These are phyloP conservation scores for Sechiopsis laciniata DNA, from an alignment of 306 rosid genomes.

Conservation along the genomic window DNA sequence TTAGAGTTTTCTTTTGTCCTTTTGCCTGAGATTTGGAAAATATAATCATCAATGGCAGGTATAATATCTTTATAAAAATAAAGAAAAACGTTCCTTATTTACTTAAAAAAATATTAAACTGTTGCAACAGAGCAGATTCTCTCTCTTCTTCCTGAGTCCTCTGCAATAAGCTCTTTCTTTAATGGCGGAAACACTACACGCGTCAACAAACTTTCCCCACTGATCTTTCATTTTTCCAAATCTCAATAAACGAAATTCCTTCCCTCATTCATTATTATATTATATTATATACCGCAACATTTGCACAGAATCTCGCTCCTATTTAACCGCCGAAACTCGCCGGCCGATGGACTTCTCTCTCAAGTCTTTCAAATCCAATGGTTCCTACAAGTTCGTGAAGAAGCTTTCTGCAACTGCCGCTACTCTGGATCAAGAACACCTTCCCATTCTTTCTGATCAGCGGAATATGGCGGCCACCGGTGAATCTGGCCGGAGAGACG, in stretches of 20 bases:
- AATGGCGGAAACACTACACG: slow-evolving; percentile 27
- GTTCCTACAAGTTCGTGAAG: slow-evolving; percentile 29
- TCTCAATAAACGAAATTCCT: too few relatives aligned
- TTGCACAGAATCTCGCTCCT: background rate
- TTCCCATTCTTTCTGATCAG: slow-evolving; percentile 55
- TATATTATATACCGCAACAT: background rate
- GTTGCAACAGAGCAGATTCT: background rate
- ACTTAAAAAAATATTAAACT: too few relatives aligned
- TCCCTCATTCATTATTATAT: background rate
- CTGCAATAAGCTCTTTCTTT: slow-evolving; percentile 10
- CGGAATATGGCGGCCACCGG: background rate
- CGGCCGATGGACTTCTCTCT: slow-evolving; percentile 52
- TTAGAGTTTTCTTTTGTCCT: too few relatives aligned
- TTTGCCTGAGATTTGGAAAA: too few relatives aligned
- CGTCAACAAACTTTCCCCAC: slow-evolving; percentile 28
- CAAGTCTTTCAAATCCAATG: slow-evolving; percentile 53
- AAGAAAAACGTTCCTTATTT: too few relatives aligned
- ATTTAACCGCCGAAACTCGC: background rate
- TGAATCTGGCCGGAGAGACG: slow-evolving; percentile 27
- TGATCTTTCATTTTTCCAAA: background rate
- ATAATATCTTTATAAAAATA: too few relatives aligned
- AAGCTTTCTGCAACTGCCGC: slow-evolving; percentile 27
- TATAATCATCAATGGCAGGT: too few relatives aligned
- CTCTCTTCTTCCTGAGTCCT: background rate
- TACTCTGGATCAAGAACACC: slow-evolving; percentile 41